Evolutionary conservation across 768 basidiomycete genomes (phyloP), one percentile per base, ranked within the genome.

Genomic region (Leccinum pellstonianum): DNA sequence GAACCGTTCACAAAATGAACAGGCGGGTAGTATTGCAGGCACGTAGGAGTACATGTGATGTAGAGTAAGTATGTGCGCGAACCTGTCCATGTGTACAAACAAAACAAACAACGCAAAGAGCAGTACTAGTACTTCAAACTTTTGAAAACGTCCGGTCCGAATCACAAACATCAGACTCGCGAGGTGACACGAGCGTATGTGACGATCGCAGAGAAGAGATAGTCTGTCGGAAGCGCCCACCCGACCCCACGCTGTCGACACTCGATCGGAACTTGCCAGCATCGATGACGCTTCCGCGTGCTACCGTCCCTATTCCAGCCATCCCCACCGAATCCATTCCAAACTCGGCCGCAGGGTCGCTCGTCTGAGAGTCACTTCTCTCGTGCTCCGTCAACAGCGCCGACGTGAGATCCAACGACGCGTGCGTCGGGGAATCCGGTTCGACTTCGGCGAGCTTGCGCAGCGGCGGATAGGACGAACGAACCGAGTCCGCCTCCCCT

Each of bases 241-340:
- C 49, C 50, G 66, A 67, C 5, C n/a, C 14, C 14, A 43, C 29
- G 31, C 62, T 66, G 37, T 66, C 65, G 12, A 29, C 60, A 12
- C 66, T 65, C 55, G 53, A 37, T n/a, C 57, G 61, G 3, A 66
- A 15, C 19, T 48, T 60, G 4, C 15, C 38, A 38, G 55, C 4
- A 54, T 65, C 65, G 52, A 75, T 64, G 43, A 64, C 46, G 59
- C 77, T 72, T 25, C 76, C 68, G 3, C 78, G 65, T 31, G 72
- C 73, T 5, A 73, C 75, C 2, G 81, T 82, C 12, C 81, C 81
- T 9, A 82, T 62, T 9, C 81, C 81, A 10, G 77, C 76, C 81
- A 82, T 80, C 19, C 78, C 74, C 57, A 46, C 43, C 2, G 57
- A 52, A 4, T 14, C 19, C 60, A 63, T 27, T 19, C 60, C 73